These are phyloP conservation scores for Neoboletus brunneissimus DNA, from an alignment of 768 basidiomycete species.

Conservation along the genomic window DNA sequence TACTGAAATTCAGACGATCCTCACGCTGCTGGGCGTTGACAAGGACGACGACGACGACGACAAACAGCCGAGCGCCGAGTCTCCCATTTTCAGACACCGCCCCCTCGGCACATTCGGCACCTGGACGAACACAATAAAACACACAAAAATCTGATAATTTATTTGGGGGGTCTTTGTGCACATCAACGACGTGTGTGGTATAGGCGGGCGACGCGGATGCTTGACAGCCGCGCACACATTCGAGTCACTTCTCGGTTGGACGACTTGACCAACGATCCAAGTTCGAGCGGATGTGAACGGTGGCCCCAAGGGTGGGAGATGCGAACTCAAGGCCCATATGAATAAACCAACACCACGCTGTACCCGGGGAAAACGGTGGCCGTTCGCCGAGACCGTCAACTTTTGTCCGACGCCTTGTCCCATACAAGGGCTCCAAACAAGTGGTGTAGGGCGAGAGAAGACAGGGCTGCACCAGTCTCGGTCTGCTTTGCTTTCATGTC, in stretches of 20 bases:
- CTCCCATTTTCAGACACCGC: constrained; percentile 33
- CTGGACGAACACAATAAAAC: neutral
- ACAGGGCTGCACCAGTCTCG: too few species aligned
- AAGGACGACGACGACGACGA: constrained; percentile 13
- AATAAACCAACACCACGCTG: neutral
- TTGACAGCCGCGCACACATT: too few species aligned
- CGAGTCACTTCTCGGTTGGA: neutral
- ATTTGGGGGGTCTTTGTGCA: too few species aligned
- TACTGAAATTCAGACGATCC: neutral
- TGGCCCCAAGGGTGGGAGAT: neutral
- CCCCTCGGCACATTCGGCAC: constrained; percentile 21
- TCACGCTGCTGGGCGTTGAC: constrained; percentile 10
- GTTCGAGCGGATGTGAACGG: neutral
- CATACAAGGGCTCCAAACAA: too few species aligned
- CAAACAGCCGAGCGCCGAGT: constrained; percentile 9
- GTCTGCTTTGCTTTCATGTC: too few species aligned
- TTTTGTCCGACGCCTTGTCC: too few species aligned
- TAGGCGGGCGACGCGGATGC: too few species aligned
- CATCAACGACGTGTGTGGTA: too few species aligned
- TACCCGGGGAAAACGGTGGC: neutral
- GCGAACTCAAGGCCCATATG: too few species aligned
- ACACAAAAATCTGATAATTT: neutral
- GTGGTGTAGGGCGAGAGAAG: too few species aligned
- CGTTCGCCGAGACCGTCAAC: too few species aligned
- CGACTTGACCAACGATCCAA: too few species aligned